Base-by-base conservation (phyloP, 2,329 filamentous ascomycete species). In the Colletotrichum musae region DNA sequence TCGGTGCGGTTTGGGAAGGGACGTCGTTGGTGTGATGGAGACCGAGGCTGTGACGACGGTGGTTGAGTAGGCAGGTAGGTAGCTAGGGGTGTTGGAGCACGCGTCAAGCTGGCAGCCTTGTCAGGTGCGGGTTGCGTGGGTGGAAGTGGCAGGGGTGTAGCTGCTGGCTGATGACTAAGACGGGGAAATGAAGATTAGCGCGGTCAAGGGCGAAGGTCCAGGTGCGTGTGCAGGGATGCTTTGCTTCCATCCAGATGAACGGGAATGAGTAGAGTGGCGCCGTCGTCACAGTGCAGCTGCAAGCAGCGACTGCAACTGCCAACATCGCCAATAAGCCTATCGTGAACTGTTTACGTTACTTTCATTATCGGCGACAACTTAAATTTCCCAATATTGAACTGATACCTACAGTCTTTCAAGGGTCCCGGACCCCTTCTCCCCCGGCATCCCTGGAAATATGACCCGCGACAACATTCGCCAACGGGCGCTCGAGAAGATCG, bases 401-500 rank as follows among this genome's bases (percentile, higher is more conserved):
- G 43, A 51, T 53, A 54, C 48, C 24, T 32, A 24, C 21, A 24
- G 3, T 54, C 50, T 18, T 64, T 28, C 18, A 24, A 48, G 64
- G 64, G 54, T 59, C 32, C 24, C 16, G 4, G 16, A 43, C 53
- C 45, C 51, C 51, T 53, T 39, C 43, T 16, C 15, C 45, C 6
- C 5, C 43, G 18, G 43, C 4, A 15, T 16, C 41, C 7, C 15
- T 15, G n/a, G 36, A 79, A 62, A 68, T 10, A 88, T 88, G 80
- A 81, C 84, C 72, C 84, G 85, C 76, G 84, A 88, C 74, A 86
- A 88, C 74, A 86, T 92, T 71, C 88, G 90, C 76, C 87, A 87
- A 72, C 85, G 85, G 76, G 90, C 90, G 73, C 83, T 92, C 65
- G 84, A 91, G 79, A 91, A 89, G 81, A 91, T 92, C 73, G 90